Evolutionary conservation across 768 basidiomycete genomes (phyloP).

Genomic region (Phanerochaete carnosa): DNA sequence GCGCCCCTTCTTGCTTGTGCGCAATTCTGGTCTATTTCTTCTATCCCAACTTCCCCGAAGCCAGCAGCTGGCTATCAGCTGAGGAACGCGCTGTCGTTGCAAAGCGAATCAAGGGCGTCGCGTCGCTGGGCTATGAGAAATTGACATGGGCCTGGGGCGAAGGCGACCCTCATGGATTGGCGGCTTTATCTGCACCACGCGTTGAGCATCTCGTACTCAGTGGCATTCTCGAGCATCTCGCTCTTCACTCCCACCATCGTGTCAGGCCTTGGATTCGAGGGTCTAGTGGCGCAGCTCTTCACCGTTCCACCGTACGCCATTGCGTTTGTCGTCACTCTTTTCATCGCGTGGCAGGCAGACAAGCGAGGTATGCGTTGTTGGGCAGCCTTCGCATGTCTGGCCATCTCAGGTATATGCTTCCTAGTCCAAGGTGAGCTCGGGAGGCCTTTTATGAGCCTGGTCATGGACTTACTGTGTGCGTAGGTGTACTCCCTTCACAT

Average conservation of each 20-base stretch:
- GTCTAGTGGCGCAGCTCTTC: constrained; percentile 57
- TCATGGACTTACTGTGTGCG: not conserved
- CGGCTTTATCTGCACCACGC: constrained; percentile 62
- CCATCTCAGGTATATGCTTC: constrained; percentile 16
- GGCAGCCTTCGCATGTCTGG: constrained; percentile 15
- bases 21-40: constrained; percentile 51
- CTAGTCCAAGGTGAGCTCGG: constrained; percentile 14
- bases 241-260: constrained; percentile 42
- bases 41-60: constrained; percentile 57
- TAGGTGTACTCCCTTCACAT: constrained; percentile 21
- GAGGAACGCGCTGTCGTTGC: constrained; percentile 57
- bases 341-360: constrained; percentile 19
- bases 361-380: constrained; percentile 15
- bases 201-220: constrained; percentile 54
- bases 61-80: constrained; percentile 56
- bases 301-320: constrained; percentile 65
- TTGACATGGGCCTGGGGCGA: constrained; percentile 51
- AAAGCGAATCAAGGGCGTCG: constrained; percentile 32
- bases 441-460: too few relatives aligned
- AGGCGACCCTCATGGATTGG: constrained; percentile 58
- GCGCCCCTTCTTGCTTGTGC: constrained; percentile 54
- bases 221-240: constrained; percentile 63
- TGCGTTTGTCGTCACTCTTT: constrained; percentile 25
- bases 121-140: constrained; percentile 48
- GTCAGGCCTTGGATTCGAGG: constrained; percentile 42